Base-by-base conservation (phyloP, 2,329 filamentous ascomycete genomes). In the Beauveria medogensis region DNA sequence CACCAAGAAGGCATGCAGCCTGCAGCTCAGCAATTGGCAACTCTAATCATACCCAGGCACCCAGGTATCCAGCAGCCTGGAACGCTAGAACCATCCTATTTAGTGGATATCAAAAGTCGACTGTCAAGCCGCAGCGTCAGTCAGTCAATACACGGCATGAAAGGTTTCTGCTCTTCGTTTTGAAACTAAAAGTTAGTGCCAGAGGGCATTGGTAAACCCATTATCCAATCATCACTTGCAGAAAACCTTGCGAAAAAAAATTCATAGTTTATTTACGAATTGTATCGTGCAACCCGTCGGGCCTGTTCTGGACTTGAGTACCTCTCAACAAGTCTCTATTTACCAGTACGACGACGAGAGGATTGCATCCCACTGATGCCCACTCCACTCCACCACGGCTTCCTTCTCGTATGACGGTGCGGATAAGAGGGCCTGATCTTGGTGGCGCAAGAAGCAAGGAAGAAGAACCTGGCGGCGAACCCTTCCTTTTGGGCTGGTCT, bases 381-480 rank as follows among this genome's bases (percentile, higher is more conserved):
- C 22, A 24, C 26, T 37, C 56, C 47, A 52, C 56, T 44, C 47
- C 55, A 22, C 30, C n/a, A n/a, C 44, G 43, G 34, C 18, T 43
- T 43, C 46, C 37, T 30, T 43, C 56, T 59, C 56, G 56, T 59
- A 51, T 57, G 55, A 22, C 22, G 37, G 48, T 30, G 28, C 8
- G 28, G 28, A 30, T 20, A 51, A 18, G 10, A 47, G 7, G 20
- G 55, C 18, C 22, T 20, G 44, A 59, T 59, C 47, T 59, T 26
- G 56, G 56, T 59, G 56, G 56, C 56, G 50, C 14, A 59, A 58
- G 16, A 22, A 18, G 44, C 46, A 58, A 51, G 26, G 44, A 48
- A 30, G 43, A 44, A 30, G 37, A 47, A 41, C 52, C 22, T 43
- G 37, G 30, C 9, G 24, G 54, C 28, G 54, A 34, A 20, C 30